phyloP scores from a whole-genome alignment of 2,329 filamentous ascomycete species.

The Neurospora sp. region DNA sequence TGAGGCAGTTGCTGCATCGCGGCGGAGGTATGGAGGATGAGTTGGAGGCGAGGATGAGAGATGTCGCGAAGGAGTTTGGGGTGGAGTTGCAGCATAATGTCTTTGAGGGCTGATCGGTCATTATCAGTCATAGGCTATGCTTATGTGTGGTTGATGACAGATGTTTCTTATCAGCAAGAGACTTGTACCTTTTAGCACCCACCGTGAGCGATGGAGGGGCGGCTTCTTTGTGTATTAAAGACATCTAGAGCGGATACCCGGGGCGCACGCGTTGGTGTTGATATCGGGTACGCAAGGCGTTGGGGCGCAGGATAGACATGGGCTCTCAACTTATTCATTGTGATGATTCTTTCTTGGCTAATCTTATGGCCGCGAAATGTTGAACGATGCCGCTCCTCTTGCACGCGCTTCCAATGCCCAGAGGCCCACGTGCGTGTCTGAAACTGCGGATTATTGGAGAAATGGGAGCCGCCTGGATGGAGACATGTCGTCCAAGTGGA shows the following conservation, averaged over 20 bases:
- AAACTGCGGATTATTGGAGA: background rate
- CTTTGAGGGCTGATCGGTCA: slow-evolving; percentile 60
- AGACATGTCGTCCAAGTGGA: background rate
- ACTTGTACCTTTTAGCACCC: background rate
- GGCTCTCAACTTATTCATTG: background rate
- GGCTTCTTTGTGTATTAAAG: background rate
- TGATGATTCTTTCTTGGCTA: background rate
- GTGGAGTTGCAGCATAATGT: slow-evolving; percentile 81
- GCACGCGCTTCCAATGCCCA: background rate
- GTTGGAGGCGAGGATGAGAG: slow-evolving; percentile 77
- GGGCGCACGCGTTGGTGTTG: background rate
- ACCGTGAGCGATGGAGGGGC: background rate
- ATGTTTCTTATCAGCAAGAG: background rate
- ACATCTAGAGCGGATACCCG: background rate
- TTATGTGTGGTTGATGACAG: background rate
- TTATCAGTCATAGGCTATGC: background rate
- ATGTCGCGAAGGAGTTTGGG: slow-evolving; percentile 82
- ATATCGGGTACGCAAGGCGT: background rate
- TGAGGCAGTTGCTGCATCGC: slow-evolving; percentile 65
- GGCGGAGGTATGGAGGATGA: slow-evolving; percentile 90
- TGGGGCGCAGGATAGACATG: background rate
- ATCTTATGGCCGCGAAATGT: background rate
- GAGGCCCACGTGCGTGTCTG: background rate
- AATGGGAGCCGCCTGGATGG: background rate
- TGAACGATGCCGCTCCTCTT: background rate